Evolutionary conservation across 805 yeast genomes (phyloP), one percentile per base, ranked within the genome.

Genomic region (Pichia rugopelliculosa): DNA sequence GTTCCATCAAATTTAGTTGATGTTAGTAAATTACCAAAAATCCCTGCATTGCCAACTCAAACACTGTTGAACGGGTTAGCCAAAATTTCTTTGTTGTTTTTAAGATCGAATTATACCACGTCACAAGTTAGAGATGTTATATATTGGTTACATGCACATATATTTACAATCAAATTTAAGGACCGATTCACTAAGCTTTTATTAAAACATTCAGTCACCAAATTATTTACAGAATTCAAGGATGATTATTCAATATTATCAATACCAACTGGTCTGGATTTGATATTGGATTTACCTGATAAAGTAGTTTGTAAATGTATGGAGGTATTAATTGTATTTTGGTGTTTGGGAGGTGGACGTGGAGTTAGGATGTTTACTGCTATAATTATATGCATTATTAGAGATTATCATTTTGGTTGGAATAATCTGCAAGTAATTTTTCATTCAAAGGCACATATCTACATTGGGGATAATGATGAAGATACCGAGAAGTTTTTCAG

Each of bases 351-450:
- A 7, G 20, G 21, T 39, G 27, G 36, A 5, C 49, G 46, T 23
- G 48, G 48, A 6, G 36, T 44, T 1, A 45, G 39, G 24, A 23
- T 48, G 10, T 52, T 71, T 20, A 60, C 68, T 24, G 64, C 79
- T 0, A 57, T 74, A 18, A 53, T 69, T 6, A 46, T 73, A 33
- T 69, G 71, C 22, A 61, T 76, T 4, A 54, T 76, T 25, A 60
- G 72, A 39, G 73, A 76, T 51, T 71, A 74, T 56, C 81, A 77
- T 59, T 75, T 71, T 59, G 82, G 82, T 1, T 77, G 67, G 67
- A 60, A 59, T 43, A 61, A 53, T 46, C 44, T 65, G n/a, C 67
- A 64, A 41, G 46, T 59, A 27, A 54, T 61, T 38, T 39, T 43
- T 21, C 46, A 53, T 46, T 36, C 57, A 30, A 42, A 53, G 46